phyloP scores from a whole-genome alignment of 2,329 filamentous ascomycete genomes.

The Mycosphaerella sp. region DNA sequence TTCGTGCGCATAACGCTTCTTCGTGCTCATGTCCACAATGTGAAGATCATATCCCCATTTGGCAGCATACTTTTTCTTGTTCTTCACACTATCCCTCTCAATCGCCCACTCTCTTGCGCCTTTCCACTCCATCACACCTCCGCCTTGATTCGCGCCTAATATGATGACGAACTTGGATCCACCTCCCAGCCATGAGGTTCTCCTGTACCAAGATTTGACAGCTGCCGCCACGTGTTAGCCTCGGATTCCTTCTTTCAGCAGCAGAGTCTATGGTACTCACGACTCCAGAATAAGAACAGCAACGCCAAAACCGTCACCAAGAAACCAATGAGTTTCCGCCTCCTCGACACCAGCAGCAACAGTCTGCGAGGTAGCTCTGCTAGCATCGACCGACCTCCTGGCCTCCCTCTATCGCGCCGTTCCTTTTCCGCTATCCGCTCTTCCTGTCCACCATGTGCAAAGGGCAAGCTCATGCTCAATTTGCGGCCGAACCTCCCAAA shows the following conservation, averaged over 20 bases:
- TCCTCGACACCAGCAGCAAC: slow-evolving; percentile 28
- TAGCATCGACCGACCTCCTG: slow-evolving; percentile 8
- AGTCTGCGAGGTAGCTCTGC: slow-evolving; percentile 25
- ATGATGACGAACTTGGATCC: slow-evolving; percentile 92
- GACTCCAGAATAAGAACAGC: slow-evolving; percentile 24
- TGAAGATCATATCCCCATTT: slow-evolving; percentile 94
- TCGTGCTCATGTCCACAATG: slow-evolving; percentile 96
- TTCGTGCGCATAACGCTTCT: slow-evolving; percentile 97
- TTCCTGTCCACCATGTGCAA: slow-evolving; percentile 49
- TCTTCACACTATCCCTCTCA: slow-evolving; percentile 89
- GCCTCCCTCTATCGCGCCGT: slow-evolving; percentile 55
- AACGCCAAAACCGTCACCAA: slow-evolving; percentile 22
- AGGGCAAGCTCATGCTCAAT: slow-evolving; percentile 70
- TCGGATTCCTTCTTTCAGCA: background rate
- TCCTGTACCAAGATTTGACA: slow-evolving; percentile 58
- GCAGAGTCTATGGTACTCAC: slow-evolving; percentile 18
- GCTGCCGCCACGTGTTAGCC: slow-evolving; percentile 40
- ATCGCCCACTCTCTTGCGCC: slow-evolving; percentile 96
- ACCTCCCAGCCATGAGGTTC: slow-evolving; percentile 67
- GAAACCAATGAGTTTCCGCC: slow-evolving; percentile 28
- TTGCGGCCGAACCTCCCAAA: slow-evolving; percentile 77
- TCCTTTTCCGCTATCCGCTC: slow-evolving; percentile 66
- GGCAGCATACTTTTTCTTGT: slow-evolving; percentile 82
- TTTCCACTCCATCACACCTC: slow-evolving; percentile 99
- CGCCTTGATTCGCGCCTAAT: slow-evolving; percentile 85